phyloP scores from a whole-genome alignment of 108 stramenopile genomes.

The Skeletonema costatum region DNA sequence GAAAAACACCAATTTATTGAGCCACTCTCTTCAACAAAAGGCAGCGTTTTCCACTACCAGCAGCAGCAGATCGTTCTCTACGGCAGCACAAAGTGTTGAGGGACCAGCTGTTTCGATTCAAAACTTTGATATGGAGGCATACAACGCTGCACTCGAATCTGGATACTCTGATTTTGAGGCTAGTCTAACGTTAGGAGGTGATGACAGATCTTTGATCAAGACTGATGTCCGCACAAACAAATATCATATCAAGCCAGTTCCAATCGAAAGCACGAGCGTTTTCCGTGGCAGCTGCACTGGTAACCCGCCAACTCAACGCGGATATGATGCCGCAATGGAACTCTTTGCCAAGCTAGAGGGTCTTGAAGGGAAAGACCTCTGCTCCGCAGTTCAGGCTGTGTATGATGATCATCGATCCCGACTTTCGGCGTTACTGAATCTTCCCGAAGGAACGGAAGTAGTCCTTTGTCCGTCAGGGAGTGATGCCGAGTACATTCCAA shows the following conservation, averaged over 20 bases:
- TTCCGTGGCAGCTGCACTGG: slow-evolving; percentile 80
- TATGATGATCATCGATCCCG: slow-evolving; percentile 58
- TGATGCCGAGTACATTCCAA: slow-evolving; percentile 75
- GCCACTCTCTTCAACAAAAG: slow-evolving; percentile 59
- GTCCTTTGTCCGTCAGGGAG: slow-evolving; percentile 66
- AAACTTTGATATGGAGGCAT: slow-evolving; percentile 21
- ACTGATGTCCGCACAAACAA: slow-evolving; percentile 9
- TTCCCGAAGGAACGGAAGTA: slow-evolving; percentile 62
- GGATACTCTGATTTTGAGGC: slow-evolving; percentile 63
- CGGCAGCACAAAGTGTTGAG: slow-evolving; percentile 8
- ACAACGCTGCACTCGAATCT: slow-evolving; percentile 42
- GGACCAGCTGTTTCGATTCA: background rate
- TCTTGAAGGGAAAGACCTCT: slow-evolving; percentile 21
- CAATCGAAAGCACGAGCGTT: slow-evolving; percentile 47
- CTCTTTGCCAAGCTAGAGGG: slow-evolving; percentile 43
- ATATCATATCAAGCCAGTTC: slow-evolving; percentile 67
- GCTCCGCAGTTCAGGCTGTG: slow-evolving; percentile 32
- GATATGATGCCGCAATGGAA: slow-evolving; percentile 61
- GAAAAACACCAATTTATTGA: slow-evolving; percentile 56
- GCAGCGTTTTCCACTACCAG: slow-evolving; percentile 36
- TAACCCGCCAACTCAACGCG: slow-evolving; percentile 66
- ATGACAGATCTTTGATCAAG: slow-evolving; percentile 57
- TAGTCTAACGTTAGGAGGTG: slow-evolving; percentile 61
- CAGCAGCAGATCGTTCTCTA: slow-evolving; percentile 1
- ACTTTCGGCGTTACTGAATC: slow-evolving; percentile 43